Evolutionary conservation across 768 basidiomycete genomes (phyloP), one percentile per base, ranked within the genome.

Genomic region (Suillus luteus): DNA sequence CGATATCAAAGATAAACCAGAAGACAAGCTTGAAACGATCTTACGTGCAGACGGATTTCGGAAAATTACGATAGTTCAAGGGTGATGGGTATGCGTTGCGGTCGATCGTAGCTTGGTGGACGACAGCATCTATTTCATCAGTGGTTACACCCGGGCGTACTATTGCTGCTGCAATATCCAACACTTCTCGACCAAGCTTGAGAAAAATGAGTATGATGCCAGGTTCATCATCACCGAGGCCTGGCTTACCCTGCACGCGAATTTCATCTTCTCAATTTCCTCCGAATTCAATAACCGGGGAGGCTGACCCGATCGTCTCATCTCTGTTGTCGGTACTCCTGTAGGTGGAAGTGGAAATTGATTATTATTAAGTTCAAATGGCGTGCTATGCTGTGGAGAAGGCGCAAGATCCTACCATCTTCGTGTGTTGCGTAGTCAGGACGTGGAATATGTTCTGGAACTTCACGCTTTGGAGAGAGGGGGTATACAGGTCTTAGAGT

Each of bases 11-110:
- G 14, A 58, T 48, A 46, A 38, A 59, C 40, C 60, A 55, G 57
- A 35, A 59, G 49, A 55, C 33, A 49, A 35, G 57, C 57, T 58
- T 38, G 59, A 60, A 46, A 49, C 54, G 52, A 41, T 83, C 93
- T 69, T 80, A 94, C 88, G 91, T 95, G 91, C 97, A 99, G 43
- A 96, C 86, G 37, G 95, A 98, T 81, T 98, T 98, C 14, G 97
- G 96, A 73, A 89, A 99, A 41, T 85, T 82, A 60, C 89, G 85
- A 77, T 99, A 99, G 72, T 93, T 93, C 65, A 99, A 80, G 51
- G 97, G 93, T 33, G 93, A 95, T 1, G 97, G 97, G 77, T 99
- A 99, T 27, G 93, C 86, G 68, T 93, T 88, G 59, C 96, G 83
- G 78, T 96, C 90, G 67, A 99, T 89, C 67, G 83, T 91, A 19